phyloP scores from a whole-genome alignment of 768 basidiomycete genomes.

The Amanita subjunquillea region DNA sequence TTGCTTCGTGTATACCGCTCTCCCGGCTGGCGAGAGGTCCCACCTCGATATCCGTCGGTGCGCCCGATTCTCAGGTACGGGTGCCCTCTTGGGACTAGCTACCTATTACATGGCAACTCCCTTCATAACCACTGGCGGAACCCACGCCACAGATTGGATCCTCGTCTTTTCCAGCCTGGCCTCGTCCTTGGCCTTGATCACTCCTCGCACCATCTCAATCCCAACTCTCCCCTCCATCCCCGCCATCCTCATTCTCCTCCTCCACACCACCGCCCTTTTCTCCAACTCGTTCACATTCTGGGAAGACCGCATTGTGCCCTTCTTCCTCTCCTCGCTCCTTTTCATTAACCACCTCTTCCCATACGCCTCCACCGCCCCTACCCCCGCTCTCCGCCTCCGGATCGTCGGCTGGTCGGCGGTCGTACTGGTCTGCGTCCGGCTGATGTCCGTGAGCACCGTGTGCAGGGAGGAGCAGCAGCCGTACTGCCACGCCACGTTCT shows the following conservation, averaged over 20 bases:
- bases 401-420: conserved; percentile 65
- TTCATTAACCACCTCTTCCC: conserved; percentile 37
- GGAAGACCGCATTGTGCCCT: conserved; percentile 82
- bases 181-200: conserved; percentile 39
- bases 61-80: too few relatives aligned
- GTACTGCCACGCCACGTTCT: conserved; percentile 86
- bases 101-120: too few relatives aligned
- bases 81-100: too few relatives aligned
- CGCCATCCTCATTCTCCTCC: conserved; percentile 45
- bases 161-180: conserved; percentile 25
- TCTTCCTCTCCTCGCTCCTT: conserved; percentile 60
- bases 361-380: conserved; percentile 59
- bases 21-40: too few relatives aligned
- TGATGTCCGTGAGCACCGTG: conserved; percentile 76
- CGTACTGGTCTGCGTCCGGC: conserved; percentile 56
- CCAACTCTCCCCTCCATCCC: conserved; percentile 20
- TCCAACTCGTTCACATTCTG: conserved; percentile 98
- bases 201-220: conserved; percentile 25
- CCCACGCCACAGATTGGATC: too few relatives aligned
- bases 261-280: conserved; percentile 70
- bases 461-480: conserved; percentile 94
- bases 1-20: too few relatives aligned
- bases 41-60: too few relatives aligned
- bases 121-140: too few relatives aligned
- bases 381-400: conserved; percentile 55